Base-by-base conservation (phyloP, 1,139 yeast genomes). In the Debaryomyces sp. region DNA sequence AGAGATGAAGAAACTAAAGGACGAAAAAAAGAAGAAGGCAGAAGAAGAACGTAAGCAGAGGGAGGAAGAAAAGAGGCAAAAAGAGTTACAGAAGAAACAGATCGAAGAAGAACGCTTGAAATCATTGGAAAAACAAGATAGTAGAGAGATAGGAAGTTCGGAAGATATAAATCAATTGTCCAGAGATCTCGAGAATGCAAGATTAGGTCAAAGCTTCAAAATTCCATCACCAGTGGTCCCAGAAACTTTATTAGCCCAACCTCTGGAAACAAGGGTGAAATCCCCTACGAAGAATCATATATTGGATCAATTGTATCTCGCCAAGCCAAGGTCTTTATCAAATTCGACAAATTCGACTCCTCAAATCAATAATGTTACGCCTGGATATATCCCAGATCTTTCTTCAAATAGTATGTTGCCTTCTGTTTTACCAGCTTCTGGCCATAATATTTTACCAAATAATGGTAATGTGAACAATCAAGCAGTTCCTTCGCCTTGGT, bases 31-130 rank as follows among this genome's bases (percentile, higher is more conserved):
- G 58, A 77, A 73, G 60, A 80, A 75, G 49, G 76, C 75, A 5
- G 85, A 64, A 52, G 72, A 62, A 52, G 74, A 64, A 58, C 64
- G 65, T 46, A 64, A 47, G 71, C 72, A 60, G 61, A 77, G 66
- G 70, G 81, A 68, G 54, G 78, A 68, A 59, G 78, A 68, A 55
- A 78, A 67, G 69, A 73, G 64, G 60, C 75, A 65, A 67, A 78
- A 72, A 67, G 77, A 59, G 52, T 42, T 56, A 21, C 73, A 64
- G 58, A 72, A 76, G 66, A 72, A 73, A 57, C 66, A 66, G 60
- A 70, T 72, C 61, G 76, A 69, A 56, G 74, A 71, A 63, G 74
- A 71, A 57, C n/a, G 18, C 62, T 65, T 55, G 65, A 57, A 46
- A 46, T n/a, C 40, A n/a, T 41, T 42, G 24, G 60, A 68, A 68